These are phyloP conservation scores for Curvularia sp. DNA, from an alignment of 2,329 filamentous ascomycete species.

Conservation along the genomic window DNA sequence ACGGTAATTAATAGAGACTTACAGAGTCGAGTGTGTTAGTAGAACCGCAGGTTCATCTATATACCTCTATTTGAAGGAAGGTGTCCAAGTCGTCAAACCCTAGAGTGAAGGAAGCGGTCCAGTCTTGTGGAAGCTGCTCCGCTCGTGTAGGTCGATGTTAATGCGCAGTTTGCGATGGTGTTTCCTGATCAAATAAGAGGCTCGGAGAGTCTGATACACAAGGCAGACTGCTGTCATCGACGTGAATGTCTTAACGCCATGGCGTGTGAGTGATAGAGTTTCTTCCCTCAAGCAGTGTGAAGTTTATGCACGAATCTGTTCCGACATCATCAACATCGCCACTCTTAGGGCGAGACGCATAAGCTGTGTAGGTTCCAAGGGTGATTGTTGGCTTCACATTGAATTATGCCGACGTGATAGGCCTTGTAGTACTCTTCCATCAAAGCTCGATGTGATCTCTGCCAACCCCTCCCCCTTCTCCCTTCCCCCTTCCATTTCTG, in stretches of 20 bases:
- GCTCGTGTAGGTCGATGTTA: background rate
- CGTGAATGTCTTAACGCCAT: constrained; percentile 9
- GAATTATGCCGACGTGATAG: constrained; percentile 5
- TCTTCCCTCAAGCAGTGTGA: constrained; percentile 1
- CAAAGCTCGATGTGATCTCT: constrained; percentile 1
- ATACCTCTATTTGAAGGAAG: too few relatives aligned
- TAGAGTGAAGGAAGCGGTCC: too few relatives aligned
- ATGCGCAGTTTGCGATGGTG: constrained; percentile 1
- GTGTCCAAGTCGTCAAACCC: too few relatives aligned
- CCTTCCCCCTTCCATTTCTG: constrained; percentile 1
- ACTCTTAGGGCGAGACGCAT: constrained; percentile 4
- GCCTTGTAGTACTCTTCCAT: background rate
- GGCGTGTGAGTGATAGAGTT: constrained; percentile 6
- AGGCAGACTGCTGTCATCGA: constrained; percentile 3
- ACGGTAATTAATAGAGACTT: too few relatives aligned
- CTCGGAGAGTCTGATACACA: constrained; percentile 8
- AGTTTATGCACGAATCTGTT: constrained; percentile 8
- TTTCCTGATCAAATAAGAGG: constrained; percentile 4
- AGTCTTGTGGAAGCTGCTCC: background rate
- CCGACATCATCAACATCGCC: constrained; percentile 6
- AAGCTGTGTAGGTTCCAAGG: constrained; percentile 5
- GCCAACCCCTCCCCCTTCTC: background rate
- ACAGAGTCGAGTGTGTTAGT: too few relatives aligned
- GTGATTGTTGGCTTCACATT: constrained; percentile 5
- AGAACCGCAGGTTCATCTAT: too few relatives aligned